Evolutionary conservation across 2,329 filamentous ascomycete species (phyloP).

Genomic region (Penicillium concentricum): DNA sequence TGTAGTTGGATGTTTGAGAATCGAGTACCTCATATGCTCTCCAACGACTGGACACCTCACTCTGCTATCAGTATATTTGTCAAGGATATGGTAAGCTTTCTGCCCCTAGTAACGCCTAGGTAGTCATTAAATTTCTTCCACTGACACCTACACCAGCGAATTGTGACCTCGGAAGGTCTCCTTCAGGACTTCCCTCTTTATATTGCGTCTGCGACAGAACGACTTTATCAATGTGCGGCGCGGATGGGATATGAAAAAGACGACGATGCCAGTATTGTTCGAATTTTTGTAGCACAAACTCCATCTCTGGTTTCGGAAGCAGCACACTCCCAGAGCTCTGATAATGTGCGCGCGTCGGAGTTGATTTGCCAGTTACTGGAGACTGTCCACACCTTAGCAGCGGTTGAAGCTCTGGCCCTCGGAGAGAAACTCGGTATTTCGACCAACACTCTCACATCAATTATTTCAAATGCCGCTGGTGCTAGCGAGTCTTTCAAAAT

Average conservation of each 20-base stretch:
- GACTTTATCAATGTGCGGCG: conserved; percentile 4
- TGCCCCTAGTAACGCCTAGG: neutral
- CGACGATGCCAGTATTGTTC: conserved; percentile 9
- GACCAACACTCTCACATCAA: conserved; percentile 1
- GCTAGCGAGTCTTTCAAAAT: conserved; percentile 6
- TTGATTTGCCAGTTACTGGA: conserved; percentile 4
- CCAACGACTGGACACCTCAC: conserved; percentile 47
- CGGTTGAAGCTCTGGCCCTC: conserved; percentile 11
- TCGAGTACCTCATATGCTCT: conserved; percentile 54
- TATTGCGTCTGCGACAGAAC: conserved; percentile 10
- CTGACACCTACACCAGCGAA: conserved; percentile 5
- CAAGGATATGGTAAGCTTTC: conserved; percentile 27
- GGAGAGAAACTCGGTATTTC: conserved; percentile 7
- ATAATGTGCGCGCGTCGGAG: neutral
- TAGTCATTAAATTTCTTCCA: neutral
- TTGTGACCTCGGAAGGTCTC: conserved; percentile 10
- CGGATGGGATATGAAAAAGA: conserved; percentile 8
- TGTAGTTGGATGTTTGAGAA: conserved; percentile 59
- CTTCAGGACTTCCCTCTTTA: conserved; percentile 9
- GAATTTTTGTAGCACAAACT: conserved; percentile 4
- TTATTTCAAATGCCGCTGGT: conserved; percentile 12
- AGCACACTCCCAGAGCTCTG: neutral
- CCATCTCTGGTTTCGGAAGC: conserved; percentile 5
- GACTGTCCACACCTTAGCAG: conserved; percentile 8
- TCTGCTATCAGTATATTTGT: conserved; percentile 40